A percentile compares a stretch with the other conserved stretches of the same genome.
Conservation (phyloP, 1,284 basidiomycete species). For the Exsudoporus floridanus region DNA sequence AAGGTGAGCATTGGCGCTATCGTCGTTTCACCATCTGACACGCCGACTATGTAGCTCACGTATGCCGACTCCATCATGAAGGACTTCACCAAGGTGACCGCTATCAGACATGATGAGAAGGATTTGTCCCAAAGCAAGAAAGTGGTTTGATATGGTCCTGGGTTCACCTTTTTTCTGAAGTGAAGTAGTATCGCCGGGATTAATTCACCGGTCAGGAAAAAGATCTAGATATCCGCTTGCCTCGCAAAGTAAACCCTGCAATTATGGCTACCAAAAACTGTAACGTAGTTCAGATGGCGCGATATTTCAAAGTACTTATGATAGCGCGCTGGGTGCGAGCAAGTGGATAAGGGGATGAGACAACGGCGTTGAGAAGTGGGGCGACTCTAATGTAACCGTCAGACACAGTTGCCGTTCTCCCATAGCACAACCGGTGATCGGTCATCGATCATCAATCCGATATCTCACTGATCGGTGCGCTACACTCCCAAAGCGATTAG, state of each 20-base stretch:
- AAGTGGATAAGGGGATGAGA: background rate
- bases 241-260: no score
- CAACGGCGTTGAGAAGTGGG: background rate
- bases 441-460: no score
- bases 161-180: background rate
- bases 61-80: slow-evolving; percentile 47
- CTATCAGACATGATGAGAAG: slow-evolving; percentile 44
- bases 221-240: no score
- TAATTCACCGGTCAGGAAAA: no score
- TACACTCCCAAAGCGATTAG: no score
- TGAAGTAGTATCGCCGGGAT: slow-evolving; percentile 1
- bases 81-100: slow-evolving; percentile 49
- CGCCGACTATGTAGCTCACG: slow-evolving; percentile 38
- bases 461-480: no score
- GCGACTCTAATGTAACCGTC: no score
- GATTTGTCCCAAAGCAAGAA: slow-evolving; percentile 14
- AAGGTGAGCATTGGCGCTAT: slow-evolving; percentile 49
- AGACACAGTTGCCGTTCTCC: no score
- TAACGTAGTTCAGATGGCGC: background rate
- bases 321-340: background rate
- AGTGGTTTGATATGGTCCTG: slow-evolving; percentile 5
- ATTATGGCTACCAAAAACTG: no score
- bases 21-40: slow-evolving; percentile 11
- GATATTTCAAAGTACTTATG: background rate
- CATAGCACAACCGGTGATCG: no score